A percentile compares a stretch with the other conserved stretches of the same genome.
phyloP scores from a whole-genome alignment of 306 rosid genomes.

The Hippophae gyantsensis region DNA sequence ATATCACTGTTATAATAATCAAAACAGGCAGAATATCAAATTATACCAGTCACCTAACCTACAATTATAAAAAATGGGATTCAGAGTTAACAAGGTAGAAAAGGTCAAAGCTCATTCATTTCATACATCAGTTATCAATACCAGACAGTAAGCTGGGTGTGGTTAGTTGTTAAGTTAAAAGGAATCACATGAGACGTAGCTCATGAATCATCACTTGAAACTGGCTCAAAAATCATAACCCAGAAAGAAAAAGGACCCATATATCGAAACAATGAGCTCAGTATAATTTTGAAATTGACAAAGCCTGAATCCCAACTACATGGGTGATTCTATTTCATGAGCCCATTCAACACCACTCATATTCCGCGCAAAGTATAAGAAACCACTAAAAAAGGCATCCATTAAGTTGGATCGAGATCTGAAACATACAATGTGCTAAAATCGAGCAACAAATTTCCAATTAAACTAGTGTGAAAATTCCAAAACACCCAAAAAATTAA shows the following conservation, averaged over 20 bases:
- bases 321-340: too few species aligned
- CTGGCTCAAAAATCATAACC: too few species aligned
- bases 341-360: too few species aligned
- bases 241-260: too few species aligned
- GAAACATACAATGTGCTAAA: background rate
- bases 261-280: too few species aligned
- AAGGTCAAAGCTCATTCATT: background rate
- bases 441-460: background rate
- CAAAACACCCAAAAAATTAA: background rate
- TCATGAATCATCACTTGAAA: too few species aligned
- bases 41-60: background rate
- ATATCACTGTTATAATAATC: constrained; percentile 4
- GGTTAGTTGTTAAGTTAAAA: too few species aligned
- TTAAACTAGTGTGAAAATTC: background rate
- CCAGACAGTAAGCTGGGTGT: too few species aligned
- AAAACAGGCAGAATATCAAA: background rate
- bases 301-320: too few species aligned
- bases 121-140: background rate
- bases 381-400: background rate
- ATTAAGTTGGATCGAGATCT: background rate
- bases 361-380: too few species aligned
- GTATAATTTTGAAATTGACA: too few species aligned
- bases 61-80: background rate
- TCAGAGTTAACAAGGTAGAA: background rate
- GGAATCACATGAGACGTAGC: too few species aligned